Base-by-base conservation (phyloP, 345 rosid species). In the Durio zibethinus region DNA sequence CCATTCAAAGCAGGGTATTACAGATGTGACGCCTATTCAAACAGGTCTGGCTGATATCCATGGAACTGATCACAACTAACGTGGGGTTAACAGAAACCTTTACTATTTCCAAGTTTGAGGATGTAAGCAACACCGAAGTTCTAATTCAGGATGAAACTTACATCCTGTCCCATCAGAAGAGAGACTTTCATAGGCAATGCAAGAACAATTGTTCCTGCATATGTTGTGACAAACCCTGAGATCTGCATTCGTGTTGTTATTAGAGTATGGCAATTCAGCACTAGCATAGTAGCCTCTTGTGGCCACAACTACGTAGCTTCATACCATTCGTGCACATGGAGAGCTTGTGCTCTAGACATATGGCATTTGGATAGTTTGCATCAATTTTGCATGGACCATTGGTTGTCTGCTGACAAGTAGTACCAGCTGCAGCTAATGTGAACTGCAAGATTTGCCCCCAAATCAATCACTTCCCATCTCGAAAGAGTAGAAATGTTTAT, bases 141-240 rank as follows among this genome's bases (percentile, higher is more conserved):
- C 35, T 33, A 1, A 33, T 33, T 33, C 4, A 4, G 35, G 35
- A 33, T 33, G 21, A 38, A 63, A 73, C 79, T 31, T 48, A 53
- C n/a, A n/a, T n/a, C n/a, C n/a, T n/a, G n/a, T n/a, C n/a, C n/a
- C n/a, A n/a, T n/a, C n/a, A n/a, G n/a, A n/a, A n/a, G n/a, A n/a
- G n/a, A n/a, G n/a, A n/a, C n/a, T n/a, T n/a, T n/a, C 76, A 56
- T 84, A 90, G 15, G 90, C 91, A 38, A 81, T 60, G 76, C 94
- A 90, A 11, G 85, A 77, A 82, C 93, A 88, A 77, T 90, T 87
- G 70, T 73, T 85, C 93, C 93, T 89, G 87, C 91, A 89, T 67
- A 76, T 77, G 36, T 82, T 82, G 73, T 86, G 93, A 73, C 90
- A 88, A 74, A 88, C 93, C 60, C 93, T 90, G 12, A 87, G 73